Evolutionary conservation across 192 early-diverging fungal species (phyloP).

Genomic region (Mortierella hygrophila): DNA sequence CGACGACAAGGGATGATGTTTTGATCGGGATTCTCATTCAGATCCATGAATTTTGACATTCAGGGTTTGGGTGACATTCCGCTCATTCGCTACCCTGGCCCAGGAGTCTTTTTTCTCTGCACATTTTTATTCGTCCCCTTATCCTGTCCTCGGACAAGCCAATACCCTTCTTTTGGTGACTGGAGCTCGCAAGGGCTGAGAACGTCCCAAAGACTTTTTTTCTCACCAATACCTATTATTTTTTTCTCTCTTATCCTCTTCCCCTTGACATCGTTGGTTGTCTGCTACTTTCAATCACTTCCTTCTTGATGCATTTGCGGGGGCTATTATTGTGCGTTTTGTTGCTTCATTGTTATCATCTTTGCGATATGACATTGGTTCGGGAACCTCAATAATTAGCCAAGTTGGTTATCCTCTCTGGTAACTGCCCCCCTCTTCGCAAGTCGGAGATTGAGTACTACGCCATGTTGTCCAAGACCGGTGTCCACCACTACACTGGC

Average conservation of each 20-base stretch:
- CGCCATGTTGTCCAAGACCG: constrained; percentile 99
- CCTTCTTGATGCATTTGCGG: constrained; percentile 34
- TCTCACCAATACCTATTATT: constrained; percentile 31
- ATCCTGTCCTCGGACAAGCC: constrained; percentile 11
- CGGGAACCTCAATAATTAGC: constrained; percentile 58
- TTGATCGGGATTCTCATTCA: constrained; percentile 11
- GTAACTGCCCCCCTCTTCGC: constrained; percentile 99
- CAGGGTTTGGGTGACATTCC: neutral
- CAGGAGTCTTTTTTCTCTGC: neutral
- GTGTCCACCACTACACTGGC: constrained; percentile 99
- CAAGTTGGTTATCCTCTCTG: constrained; percentile 99
- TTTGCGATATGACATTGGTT: neutral
- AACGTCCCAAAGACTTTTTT: constrained; percentile 56
- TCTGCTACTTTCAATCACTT: constrained; percentile 8
- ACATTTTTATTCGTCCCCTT: neutral
- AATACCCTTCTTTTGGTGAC: constrained; percentile 55
- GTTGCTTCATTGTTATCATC: neutral
- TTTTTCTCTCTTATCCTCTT: constrained; percentile 1
- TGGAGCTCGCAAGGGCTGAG: constrained; percentile 60
- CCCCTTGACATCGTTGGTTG: constrained; percentile 12
- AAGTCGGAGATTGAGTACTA: constrained; percentile 99
- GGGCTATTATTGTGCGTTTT: constrained; percentile 22
- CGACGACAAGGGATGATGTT: neutral
- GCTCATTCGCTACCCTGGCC: too few relatives aligned
- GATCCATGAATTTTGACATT: constrained; percentile 8